Evolutionary conservation across 2,329 filamentous ascomycete species (phyloP), one percentile per base, ranked within the genome.

Genomic region (Zasmidium cellare): DNA sequence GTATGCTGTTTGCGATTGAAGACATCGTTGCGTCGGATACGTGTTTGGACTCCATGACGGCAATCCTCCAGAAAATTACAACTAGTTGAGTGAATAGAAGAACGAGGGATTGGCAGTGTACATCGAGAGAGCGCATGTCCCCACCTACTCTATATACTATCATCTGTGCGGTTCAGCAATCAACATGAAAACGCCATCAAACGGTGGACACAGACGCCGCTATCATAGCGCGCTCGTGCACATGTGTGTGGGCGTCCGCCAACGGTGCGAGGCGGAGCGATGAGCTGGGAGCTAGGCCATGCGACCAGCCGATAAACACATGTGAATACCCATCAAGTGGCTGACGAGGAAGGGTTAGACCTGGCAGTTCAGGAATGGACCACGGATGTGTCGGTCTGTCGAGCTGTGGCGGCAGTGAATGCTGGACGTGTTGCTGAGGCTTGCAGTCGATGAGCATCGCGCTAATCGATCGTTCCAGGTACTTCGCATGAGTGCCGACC

Each of bases 31-130:
- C 23, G 28, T 51, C 38, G 14, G 53, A 56, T 19, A 16, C 45
- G 46, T 31, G 28, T 45, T 56, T 56, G 12, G 53, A 56, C 20
- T 56, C 46, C 46, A 49, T 50, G 11, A 23, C 41, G 38, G 14
- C 35, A 14, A 14, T 41, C 7, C 35, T 6, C 3, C 7, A 18
- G 35, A 41, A n/a, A 18, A 41, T 41, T 6, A 41, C 35, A 18
- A 41, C 7, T 5, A 41, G 35, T n/a, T 41, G 35, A 41, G 35
- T 41, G 35, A 41, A 41, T 41, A 41, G 35, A 41, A 41, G 35
- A 18, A 41, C 16, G n/a, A 41, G 35, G 35, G 35, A 41, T 41
- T 41, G 35, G 35, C 7, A 41, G 35, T n/a, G n/a, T 41, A 41
- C 35, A 41, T 41, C 35, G 35, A 28, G 6, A 28, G 11, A 28